Percentiles rank a stretch among this genome's conserved stretches.
These are phyloP conservation scores for Cnidoscolus chayamansa DNA, from an alignment of 441 rosid species.

Conservation along the genomic window DNA sequence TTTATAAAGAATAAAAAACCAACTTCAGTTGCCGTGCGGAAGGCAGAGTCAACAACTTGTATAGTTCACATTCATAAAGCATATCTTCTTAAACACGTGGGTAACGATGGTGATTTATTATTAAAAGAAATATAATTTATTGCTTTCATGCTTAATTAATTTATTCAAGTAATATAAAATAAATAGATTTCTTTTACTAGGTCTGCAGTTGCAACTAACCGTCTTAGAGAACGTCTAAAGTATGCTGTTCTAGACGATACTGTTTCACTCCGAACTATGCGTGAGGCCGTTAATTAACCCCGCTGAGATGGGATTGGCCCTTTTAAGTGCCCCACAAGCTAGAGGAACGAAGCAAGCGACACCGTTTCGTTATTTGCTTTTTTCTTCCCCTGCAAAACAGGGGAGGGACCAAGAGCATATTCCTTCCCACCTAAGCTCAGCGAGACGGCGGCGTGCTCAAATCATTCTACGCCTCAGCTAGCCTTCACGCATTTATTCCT, in stretches of 20 bases:
- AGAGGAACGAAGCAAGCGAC: background rate
- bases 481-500: background rate
- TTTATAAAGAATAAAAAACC: too few species aligned
- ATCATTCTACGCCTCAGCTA: background rate
- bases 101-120: too few species aligned
- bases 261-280: background rate
- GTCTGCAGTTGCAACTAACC: background rate
- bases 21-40: too few species aligned
- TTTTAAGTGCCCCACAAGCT: background rate
- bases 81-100: too few species aligned
- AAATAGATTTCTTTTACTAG: background rate
- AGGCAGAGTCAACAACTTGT: too few species aligned
- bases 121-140: too few species aligned
- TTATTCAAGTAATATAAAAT: too few species aligned
- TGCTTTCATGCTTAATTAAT: too few species aligned
- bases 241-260: background rate
- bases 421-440: background rate
- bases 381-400: background rate
- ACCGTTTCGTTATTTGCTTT: background rate
- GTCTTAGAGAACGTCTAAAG: background rate
- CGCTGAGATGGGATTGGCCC: background rate
- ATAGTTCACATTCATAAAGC: too few species aligned
- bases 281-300: background rate
- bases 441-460: background rate
- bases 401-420: background rate